Percentiles rank a stretch among this genome's conserved stretches.
Conservation (phyloP, 1,284 basidiomycete species). For the Pholiota adiposa region DNA sequence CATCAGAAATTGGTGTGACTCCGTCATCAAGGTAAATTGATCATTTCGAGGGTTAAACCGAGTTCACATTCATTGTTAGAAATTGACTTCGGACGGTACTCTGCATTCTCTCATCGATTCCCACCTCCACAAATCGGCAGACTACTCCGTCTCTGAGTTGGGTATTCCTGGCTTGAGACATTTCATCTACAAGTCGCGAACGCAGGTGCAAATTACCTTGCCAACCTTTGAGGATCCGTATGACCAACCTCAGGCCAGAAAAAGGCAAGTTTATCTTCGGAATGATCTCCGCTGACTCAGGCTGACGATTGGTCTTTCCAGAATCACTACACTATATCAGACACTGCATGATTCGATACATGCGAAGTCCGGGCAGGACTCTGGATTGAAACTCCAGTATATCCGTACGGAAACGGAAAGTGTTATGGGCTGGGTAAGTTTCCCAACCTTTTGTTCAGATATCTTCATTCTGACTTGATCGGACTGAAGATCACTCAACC, state of each 20-base stretch:
- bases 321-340: slow-evolving; percentile 85
- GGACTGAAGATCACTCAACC: slow-evolving; percentile 82
- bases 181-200: slow-evolving; percentile 92
- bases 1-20: slow-evolving; percentile 73
- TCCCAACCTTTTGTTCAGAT: background rate
- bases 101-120: slow-evolving; percentile 53
- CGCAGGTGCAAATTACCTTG: slow-evolving; percentile 86
- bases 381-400: slow-evolving; percentile 82
- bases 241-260: slow-evolving; percentile 56
- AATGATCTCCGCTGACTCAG: background rate
- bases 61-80: slow-evolving; percentile 39
- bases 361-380: slow-evolving; percentile 79
- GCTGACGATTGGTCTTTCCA: slow-evolving; percentile 31
- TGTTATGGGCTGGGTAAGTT: slow-evolving; percentile 86
- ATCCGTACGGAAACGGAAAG: slow-evolving; percentile 65
- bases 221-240: slow-evolving; percentile 88
- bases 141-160: slow-evolving; percentile 73
- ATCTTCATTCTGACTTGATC: background rate
- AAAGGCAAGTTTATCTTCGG: slow-evolving; percentile 49
- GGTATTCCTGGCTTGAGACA: slow-evolving; percentile 89
- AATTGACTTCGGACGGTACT: slow-evolving; percentile 62
- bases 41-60: background rate
- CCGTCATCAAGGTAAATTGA: slow-evolving; percentile 58
- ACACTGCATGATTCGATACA: slow-evolving; percentile 84
- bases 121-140: slow-evolving; percentile 52